Evolutionary conservation across 2,329 filamentous ascomycete genomes (phyloP), one percentile per base, ranked within the genome.

Genomic region (Massarina eburnea): DNA sequence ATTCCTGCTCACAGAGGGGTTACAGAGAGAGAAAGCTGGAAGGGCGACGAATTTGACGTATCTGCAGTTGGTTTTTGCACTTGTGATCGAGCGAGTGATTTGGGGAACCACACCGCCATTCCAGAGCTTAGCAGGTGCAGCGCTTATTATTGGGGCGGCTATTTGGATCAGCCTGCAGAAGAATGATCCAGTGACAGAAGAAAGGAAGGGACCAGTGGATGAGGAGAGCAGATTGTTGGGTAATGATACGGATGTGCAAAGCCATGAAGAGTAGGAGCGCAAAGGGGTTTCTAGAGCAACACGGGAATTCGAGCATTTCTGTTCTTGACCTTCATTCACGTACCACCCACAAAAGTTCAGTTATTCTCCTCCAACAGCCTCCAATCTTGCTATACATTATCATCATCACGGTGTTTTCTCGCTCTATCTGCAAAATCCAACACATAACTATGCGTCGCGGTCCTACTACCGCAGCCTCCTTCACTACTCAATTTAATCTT

Each of bases 1-100:
- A 75, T 89, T 89, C 57, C 74, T 94, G 17, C 73, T 94, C 12
- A 94, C 90, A 1, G 79, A 82, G 2, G 89, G 88, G 0, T 71
- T 96, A 43, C 76, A 85, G 15, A 80, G 84, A 49, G 86, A 90
- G 61, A 85, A 84, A 52, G 78, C 76, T 2, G 70, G 73, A 1
- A 71, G 79, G 26, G 82, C 81, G 2, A 84, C 80, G 0, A 82
- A 81, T 46, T 81, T 86, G 78, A 73, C 82, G 7, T 87, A 86
- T 61, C 79, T 80, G 36, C 82, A 85, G 62, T 82, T 86, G 75
- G 68, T 86, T 3, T 86, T 85, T 64, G 83, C 84, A 1, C 59
- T 86, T 18, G 70, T 76, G 4, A 80, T 83, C 5, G 84, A 87
- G 61, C 78, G 80, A 49, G 49, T 83, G 9, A 71, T 86, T 33